These are phyloP conservation scores for Halophytophthora polymorphica DNA, from an alignment of 352 stramenopile species.

Conservation along the genomic window DNA sequence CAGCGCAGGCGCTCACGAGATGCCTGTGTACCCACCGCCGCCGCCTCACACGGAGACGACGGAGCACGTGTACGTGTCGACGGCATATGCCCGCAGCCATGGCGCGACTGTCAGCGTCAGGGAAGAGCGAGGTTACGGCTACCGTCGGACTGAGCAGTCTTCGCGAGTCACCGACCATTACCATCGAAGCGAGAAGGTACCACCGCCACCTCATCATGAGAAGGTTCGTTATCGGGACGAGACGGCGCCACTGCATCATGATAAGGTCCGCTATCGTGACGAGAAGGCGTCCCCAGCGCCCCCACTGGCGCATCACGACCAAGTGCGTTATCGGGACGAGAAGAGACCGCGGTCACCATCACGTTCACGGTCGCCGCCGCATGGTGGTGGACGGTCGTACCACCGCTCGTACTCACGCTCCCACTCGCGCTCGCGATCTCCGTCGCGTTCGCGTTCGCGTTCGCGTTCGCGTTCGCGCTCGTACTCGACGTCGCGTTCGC, in stretches of 20 bases:
- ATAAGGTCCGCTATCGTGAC: neutral
- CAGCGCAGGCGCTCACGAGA: neutral
- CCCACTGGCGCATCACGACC: conserved; percentile 3
- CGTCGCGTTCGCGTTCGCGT: conserved; percentile 33
- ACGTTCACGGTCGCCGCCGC: conserved; percentile 30
- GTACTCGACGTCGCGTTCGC: conserved; percentile 25
- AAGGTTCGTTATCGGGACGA: conserved; percentile 1
- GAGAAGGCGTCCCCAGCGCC: too few relatives aligned
- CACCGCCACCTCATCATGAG: neutral
- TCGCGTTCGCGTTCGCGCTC: conserved; percentile 26
- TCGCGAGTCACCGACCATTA: neutral
- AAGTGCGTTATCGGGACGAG: conserved; percentile 18
- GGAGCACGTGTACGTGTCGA: conserved; percentile 13
- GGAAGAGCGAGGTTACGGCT: too few relatives aligned
- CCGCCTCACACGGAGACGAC: conserved; percentile 10
- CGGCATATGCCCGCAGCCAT: conserved; percentile 11
- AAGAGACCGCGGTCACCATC: conserved; percentile 18
- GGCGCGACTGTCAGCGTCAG: neutral
- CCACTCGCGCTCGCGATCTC: conserved; percentile 34
- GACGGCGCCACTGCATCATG: neutral
- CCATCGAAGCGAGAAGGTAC: conserved; percentile 1
- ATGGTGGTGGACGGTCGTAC: conserved; percentile 21
- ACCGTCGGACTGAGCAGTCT: too few relatives aligned
- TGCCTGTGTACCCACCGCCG: conserved; percentile 9
- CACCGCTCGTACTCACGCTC: conserved; percentile 35